Percentiles rank a stretch among this genome's conserved stretches.
Evolutionary conservation across 2,329 filamentous ascomycete genomes (phyloP).

Genomic region (Dichotomopilus funicola): DNA sequence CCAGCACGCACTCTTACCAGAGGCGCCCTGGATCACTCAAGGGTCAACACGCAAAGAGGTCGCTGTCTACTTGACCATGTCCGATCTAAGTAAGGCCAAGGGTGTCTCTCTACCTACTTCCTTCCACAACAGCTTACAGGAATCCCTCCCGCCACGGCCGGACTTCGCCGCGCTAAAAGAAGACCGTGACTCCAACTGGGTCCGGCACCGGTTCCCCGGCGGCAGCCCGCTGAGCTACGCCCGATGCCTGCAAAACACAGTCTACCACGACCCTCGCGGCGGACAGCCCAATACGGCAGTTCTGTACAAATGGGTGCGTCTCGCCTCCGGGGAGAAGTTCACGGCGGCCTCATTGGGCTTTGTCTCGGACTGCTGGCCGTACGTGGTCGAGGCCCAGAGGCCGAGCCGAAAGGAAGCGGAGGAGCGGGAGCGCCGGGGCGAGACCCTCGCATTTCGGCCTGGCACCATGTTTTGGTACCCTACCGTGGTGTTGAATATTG

Average conservation of each 20-base stretch:
- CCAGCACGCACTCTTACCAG: conserved; percentile 31
- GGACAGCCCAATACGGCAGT: conserved; percentile 24
- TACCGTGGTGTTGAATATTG: conserved; percentile 67
- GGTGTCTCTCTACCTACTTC: conserved; percentile 30
- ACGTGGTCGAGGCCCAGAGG: conserved; percentile 51
- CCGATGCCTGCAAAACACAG: conserved; percentile 27
- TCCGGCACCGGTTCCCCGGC: conserved; percentile 6
- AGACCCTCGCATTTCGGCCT: conserved; percentile 30
- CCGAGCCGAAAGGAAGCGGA: conserved; percentile 20
- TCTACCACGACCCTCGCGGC: conserved; percentile 27
- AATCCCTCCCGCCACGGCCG: conserved; percentile 18
- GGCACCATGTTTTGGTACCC: conserved; percentile 61
- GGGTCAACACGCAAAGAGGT: conserved; percentile 28
- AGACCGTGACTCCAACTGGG: conserved; percentile 29
- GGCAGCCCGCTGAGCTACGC: conserved; percentile 15
- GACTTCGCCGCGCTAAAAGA: conserved; percentile 25
- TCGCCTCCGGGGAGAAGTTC: conserved; percentile 54
- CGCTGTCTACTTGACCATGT: conserved; percentile 36
- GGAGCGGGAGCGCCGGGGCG: conserved; percentile 15
- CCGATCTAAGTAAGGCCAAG: conserved; percentile 27
- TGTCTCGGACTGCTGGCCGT: conserved; percentile 62
- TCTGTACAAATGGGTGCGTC: conserved; percentile 62
- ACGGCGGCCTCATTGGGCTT: conserved; percentile 59
- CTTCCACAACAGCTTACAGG: conserved; percentile 7
- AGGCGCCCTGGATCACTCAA: conserved; percentile 32